These are phyloP conservation scores for Polychaeton citri DNA, from an alignment of 2,329 filamentous ascomycete species.

Conservation along the genomic window DNA sequence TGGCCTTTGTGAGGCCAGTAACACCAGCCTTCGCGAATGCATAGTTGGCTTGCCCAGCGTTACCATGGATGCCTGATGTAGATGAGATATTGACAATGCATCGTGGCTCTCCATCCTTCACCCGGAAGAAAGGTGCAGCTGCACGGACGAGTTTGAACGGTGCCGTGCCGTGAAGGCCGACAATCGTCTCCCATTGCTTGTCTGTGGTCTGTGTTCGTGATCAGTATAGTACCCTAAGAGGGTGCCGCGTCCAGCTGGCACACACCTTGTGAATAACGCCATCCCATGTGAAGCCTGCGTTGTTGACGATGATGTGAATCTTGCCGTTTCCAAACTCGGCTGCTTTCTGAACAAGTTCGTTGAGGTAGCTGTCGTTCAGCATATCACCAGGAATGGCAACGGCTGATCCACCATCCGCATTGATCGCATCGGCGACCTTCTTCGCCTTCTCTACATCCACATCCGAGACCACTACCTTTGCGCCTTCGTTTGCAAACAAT, in stretches of 20 bases:
- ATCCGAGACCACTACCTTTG: constrained; percentile 71
- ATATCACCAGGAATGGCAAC: constrained; percentile 67
- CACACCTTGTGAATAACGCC: constrained; percentile 70
- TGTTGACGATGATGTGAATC: constrained; percentile 85
- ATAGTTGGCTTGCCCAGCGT: constrained; percentile 87
- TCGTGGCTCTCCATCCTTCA: constrained; percentile 66
- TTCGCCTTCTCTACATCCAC: constrained; percentile 53
- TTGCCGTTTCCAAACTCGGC: constrained; percentile 75
- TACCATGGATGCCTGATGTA: constrained; percentile 72
- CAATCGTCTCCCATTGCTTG: constrained; percentile 83
- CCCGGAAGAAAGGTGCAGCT: constrained; percentile 75
- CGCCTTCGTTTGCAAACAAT: constrained; percentile 77
- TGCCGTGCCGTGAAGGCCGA: constrained; percentile 69
- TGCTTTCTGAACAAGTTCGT: constrained; percentile 56
- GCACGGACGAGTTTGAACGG: constrained; percentile 73
- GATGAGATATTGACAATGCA: constrained; percentile 74
- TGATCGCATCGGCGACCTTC: constrained; percentile 57
- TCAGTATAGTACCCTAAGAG: constrained; percentile 1
- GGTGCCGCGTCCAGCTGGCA: background rate
- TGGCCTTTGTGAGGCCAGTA: constrained; percentile 71
- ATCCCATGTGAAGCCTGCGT: constrained; percentile 87
- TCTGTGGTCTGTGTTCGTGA: constrained; percentile 51
- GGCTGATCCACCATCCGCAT: constrained; percentile 50
- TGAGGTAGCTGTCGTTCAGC: constrained; percentile 56
- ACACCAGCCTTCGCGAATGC: constrained; percentile 74